A percentile compares a stretch with the other conserved stretches of the same genome.
Conservation (phyloP, 805 yeast genomes). For the Tetrapisispora taiwanensis region DNA sequence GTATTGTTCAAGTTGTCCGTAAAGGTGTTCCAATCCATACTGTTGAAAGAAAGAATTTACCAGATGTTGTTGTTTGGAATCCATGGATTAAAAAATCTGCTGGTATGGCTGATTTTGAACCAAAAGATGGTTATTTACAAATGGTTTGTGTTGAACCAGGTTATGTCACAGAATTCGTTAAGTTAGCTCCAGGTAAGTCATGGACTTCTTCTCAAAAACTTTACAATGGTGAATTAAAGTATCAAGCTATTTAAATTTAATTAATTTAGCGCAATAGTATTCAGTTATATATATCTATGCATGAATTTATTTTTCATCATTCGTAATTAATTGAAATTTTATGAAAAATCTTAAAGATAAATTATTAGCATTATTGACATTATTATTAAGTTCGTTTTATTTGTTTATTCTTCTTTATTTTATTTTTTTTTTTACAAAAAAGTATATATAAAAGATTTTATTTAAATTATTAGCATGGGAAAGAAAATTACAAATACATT, state of each 20-base stretch:
- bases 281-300: too few species aligned
- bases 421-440: too few species aligned
- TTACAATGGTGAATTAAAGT: constrained; percentile 48
- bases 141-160: constrained; percentile 98
- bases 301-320: too few species aligned
- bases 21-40: constrained; percentile 64
- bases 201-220: constrained; percentile 67
- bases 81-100: constrained; percentile 85
- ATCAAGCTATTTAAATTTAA: constrained; percentile 38
- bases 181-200: constrained; percentile 55
- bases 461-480: too few species aligned
- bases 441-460: too few species aligned
- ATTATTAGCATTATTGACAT: too few species aligned
- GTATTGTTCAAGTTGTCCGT: constrained; percentile 56
- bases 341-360: too few species aligned
- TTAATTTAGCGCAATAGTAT: too few species aligned
- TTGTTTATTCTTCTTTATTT: too few species aligned
- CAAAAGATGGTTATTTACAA: constrained; percentile 68
- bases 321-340: too few species aligned
- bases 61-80: constrained; percentile 86
- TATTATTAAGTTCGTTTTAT: too few species aligned
- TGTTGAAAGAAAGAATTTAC: constrained; percentile 51
- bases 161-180: constrained; percentile 58
- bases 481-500: not conserved
- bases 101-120: constrained; percentile 81